phyloP scores from a whole-genome alignment of 331 rosid genomes.

The Stylosanthes scabra region DNA sequence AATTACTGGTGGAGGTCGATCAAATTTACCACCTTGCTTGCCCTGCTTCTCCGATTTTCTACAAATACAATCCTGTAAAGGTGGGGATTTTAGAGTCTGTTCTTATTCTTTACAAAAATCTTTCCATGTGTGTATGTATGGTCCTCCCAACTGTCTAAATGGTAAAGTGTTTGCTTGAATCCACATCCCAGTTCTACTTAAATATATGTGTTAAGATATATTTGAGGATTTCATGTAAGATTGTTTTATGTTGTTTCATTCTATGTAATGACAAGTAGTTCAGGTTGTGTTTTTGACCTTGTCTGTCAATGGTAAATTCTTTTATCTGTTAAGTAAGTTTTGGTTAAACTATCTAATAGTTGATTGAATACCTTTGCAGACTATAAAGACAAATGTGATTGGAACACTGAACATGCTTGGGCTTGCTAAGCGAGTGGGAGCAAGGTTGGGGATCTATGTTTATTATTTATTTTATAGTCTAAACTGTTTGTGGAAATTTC shows the following conservation, averaged over 20 bases:
- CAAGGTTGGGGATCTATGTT: conserved; percentile 55
- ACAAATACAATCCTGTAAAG: conserved; percentile 95
- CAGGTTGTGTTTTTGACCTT: background rate
- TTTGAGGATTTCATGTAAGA: background rate
- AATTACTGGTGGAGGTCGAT: conserved; percentile 87
- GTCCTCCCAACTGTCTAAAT: background rate
- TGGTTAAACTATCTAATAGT: conserved; percentile 33
- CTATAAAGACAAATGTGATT: conserved; percentile 91
- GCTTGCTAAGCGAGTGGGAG: conserved; percentile 97
- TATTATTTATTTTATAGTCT: background rate
- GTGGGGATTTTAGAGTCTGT: conserved; percentile 35
- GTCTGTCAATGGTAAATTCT: background rate
- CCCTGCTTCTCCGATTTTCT: conserved; percentile 97
- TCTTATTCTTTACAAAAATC: too few relatives aligned
- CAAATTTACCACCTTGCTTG: conserved; percentile 96
- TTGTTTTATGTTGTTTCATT: background rate
- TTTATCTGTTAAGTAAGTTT: conserved; percentile 26
- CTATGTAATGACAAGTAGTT: background rate
- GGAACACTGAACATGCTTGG: conserved; percentile 97
- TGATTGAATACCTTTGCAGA: conserved; percentile 53
- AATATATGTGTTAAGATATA: background rate
- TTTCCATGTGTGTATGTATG: background rate
- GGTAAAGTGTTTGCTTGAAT: background rate
- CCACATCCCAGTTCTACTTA: background rate
- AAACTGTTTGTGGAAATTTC: conserved; percentile 4